Base-by-base conservation (phyloP, 176 grass and related monocot species). In the Tuctoria greenei region DNA sequence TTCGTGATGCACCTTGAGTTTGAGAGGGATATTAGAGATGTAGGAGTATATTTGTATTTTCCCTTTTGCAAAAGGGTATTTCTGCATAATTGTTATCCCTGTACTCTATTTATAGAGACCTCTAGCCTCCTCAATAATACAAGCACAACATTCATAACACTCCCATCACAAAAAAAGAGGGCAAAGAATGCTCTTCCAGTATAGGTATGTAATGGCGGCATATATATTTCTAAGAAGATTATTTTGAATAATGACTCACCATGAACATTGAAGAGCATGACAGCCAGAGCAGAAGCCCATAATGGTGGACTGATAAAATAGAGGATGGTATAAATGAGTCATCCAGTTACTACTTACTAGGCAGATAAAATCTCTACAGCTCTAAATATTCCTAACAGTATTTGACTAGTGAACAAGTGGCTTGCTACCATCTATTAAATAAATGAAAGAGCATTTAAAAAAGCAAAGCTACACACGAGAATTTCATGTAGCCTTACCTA, bases 221-320 rank as follows among this genome's bases (percentile, higher is more conserved):
- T 54, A 54, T 65, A 71, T 10, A 64, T 84, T 77, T 79, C 13
- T 77, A 13, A 5, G 47, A 71, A 31, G 31, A 31, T 31, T 2
- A 31, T 2, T 31, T 31, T 2, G 3, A 31, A 31, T 31, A 2
- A 76, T 24, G 82, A 83, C 94, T 83, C 64, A 97, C 94, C 88
- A 57, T 84, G 55, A 89, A 97, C 81, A 78, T 93, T 93, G 70
- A 97, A 59, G 75, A 97, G 94, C 78, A 97, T 78, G 66, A 91
- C 63, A 39, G 92, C 83, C 41, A 89, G 38, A 71, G 80, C 88
- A 83, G 80, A 89, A 47, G 78, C 94, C 94, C 94, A 97, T 82
- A 97, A 76, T 51, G 78, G 73, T 69, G 88, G 73, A 89, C 93
- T 97, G 71, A 8, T 44, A 45, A 87, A 61, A 31, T 31, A 75